phyloP scores from a whole-genome alignment of 495 filamentous ascomycete species.

The Pyrenopolyporus hunteri region DNA sequence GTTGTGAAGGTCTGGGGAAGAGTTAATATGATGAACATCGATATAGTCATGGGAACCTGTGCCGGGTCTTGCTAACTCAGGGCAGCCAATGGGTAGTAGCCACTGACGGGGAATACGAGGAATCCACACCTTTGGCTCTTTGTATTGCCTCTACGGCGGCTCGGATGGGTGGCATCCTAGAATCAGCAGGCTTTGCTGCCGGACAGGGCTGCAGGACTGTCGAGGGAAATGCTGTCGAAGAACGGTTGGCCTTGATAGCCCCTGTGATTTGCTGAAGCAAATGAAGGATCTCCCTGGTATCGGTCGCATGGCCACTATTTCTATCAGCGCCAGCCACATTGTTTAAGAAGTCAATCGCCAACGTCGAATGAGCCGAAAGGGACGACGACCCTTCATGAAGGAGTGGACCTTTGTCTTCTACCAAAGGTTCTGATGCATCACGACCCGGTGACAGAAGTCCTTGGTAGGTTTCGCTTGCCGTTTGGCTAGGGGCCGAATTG shows the following conservation, averaged over 20 bases:
- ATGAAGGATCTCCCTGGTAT: neutral
- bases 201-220: neutral
- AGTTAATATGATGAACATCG: too few relatives aligned
- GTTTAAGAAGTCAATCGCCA: neutral
- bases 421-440: neutral
- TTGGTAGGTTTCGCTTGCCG: neutral
- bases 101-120: too few relatives aligned
- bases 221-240: neutral
- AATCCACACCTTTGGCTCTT: neutral
- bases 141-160: neutral
- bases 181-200: neutral
- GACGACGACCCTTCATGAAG: neutral
- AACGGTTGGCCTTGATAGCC: neutral
- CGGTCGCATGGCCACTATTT: neutral
- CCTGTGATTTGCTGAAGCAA: neutral
- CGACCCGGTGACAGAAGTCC: neutral
- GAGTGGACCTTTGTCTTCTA: neutral
- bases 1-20: too few relatives aligned
- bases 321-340: neutral
- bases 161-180: neutral
- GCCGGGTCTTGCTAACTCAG: too few relatives aligned
- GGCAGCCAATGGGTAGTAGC: too few relatives aligned
- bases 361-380: neutral
- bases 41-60: too few relatives aligned
- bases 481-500: too few relatives aligned